A percentile compares a stretch with the other conserved stretches of the same genome.
These are phyloP conservation scores for Elaeis oleifera DNA, from an alignment of 202 grass and related monocot species.

Conservation along the genomic window DNA sequence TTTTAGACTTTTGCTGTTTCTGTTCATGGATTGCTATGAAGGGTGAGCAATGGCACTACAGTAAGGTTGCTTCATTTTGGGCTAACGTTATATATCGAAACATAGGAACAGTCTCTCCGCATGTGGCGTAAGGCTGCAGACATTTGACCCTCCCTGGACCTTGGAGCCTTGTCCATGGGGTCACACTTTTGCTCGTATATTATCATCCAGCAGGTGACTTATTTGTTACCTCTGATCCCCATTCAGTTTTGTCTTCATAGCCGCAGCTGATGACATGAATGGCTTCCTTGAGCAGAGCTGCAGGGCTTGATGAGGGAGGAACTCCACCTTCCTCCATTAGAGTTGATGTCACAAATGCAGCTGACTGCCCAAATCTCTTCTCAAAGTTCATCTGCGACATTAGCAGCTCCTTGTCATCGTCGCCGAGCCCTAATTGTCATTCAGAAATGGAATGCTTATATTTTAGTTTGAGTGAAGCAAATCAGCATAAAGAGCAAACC, in stretches of 20 bases:
- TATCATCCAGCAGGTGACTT: too few relatives aligned
- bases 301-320: slow-evolving; percentile 83
- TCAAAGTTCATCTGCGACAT: slow-evolving; percentile 99
- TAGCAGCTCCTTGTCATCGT: slow-evolving; percentile 73
- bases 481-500: too few relatives aligned
- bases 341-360: slow-evolving; percentile 91
- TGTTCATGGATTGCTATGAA: too few relatives aligned
- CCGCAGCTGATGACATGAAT: slow-evolving; percentile 99
- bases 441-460: neutral
- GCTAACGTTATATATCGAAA: too few relatives aligned
- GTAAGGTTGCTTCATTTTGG: too few relatives aligned
- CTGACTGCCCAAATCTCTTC: slow-evolving; percentile 95
- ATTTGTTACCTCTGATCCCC: slow-evolving; percentile 71
- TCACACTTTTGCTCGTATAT: too few relatives aligned
- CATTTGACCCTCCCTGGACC: too few relatives aligned
- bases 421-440: slow-evolving; percentile 36
- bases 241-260: slow-evolving; percentile 95
- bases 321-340: slow-evolving; percentile 99
- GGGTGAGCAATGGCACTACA: too few relatives aligned
- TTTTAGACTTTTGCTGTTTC: too few relatives aligned
- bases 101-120: too few relatives aligned
- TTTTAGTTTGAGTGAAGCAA: neutral
- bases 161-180: too few relatives aligned
- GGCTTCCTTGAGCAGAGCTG: slow-evolving; percentile 93
- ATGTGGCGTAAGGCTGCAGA: too few relatives aligned